Evolutionary conservation across 257 asterid species (phyloP), one percentile per base, ranked within the genome.

Genomic region (Ilex aquifolium): DNA sequence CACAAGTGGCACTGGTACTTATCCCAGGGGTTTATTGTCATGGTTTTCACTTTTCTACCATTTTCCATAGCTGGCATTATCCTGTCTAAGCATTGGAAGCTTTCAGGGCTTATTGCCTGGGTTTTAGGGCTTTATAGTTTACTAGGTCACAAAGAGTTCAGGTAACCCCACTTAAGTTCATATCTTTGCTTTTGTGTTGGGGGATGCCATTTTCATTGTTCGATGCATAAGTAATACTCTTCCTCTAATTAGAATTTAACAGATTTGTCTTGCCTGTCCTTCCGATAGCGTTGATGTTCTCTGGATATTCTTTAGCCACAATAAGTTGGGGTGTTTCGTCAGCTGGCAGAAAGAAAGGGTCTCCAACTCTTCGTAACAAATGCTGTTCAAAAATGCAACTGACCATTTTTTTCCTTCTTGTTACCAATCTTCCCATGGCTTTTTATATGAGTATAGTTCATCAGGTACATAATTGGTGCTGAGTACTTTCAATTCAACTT

Each of bases 1-100:
- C 99, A 90, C 77, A 83, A 90, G 61, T 93, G 97, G 97, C 99
- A 93, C 74, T 90, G 99, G 99, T 93, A 93, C 80, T 69, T 90
- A 65, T 80, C 92, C n/a, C 97, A 93, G 83, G 99, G 99, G 61
- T 93, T 93, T 63, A 87, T 89, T 0, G 92, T 84, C 82, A 93
- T 93, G 97, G 71, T 90, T 65, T 90, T 93, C 62, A 84, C 96
- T 2, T 78, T 76, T 62, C 65, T 90, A 70, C 99, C 99, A 4
- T 86, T 93, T 74, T 72, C 84, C 17, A 42, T 87, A 21, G 83
- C 80, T 67, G 99, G 99, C 36, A 64, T 85, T 65, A 56, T 82
- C 64, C 72, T 31, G 70, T 84, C 96, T 50, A 86, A 79, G 76
- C 79, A 90, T 44, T 65, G 88, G 88, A 93, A 85, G 77, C 78